Percentiles rank a stretch among this genome's conserved stretches.
phyloP scores from a whole-genome alignment of 129 eudicot genomes.

The Calendula officinalis region DNA sequence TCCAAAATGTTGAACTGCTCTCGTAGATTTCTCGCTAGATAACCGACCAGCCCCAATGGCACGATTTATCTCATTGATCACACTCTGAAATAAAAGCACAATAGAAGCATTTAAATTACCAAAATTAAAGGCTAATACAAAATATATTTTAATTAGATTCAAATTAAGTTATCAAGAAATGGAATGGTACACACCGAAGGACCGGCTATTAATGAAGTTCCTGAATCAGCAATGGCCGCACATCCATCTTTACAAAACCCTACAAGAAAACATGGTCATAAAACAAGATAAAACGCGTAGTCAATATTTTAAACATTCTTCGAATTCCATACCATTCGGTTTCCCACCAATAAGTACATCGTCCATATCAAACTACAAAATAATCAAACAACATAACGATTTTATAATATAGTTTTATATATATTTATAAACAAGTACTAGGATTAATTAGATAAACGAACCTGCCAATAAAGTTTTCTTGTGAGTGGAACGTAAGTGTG shows the following conservation, averaged over 20 bases:
- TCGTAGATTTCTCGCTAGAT: constrained; percentile 51
- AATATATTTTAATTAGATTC: not conserved
- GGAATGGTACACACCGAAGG: constrained; percentile 49
- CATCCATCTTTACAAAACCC: constrained; percentile 61
- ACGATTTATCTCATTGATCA: constrained; percentile 57
- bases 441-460: constrained; percentile 29
- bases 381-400: not conserved
- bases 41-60: constrained; percentile 71
- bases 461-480: constrained; percentile 85
- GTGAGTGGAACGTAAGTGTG: constrained; percentile 72
- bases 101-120: not conserved
- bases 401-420: not conserved
- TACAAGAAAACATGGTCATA: constrained; percentile 20
- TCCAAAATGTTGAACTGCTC: constrained; percentile 52
- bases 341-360: constrained; percentile 55
- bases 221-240: constrained; percentile 87
- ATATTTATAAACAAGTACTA: not conserved
- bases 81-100: constrained; percentile 31
- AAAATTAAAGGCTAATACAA: not conserved
- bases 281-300: not conserved
- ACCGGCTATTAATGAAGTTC: constrained; percentile 83
- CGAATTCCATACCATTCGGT: constrained; percentile 40
- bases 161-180: constrained; percentile 2
- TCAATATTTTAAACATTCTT: not conserved
- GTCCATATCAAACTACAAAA: constrained; percentile 60